Percentiles rank a stretch among this genome's conserved stretches.
These are phyloP conservation scores for Gossypium gossypioides DNA, from an alignment of 441 rosid genomes.

Conservation along the genomic window DNA sequence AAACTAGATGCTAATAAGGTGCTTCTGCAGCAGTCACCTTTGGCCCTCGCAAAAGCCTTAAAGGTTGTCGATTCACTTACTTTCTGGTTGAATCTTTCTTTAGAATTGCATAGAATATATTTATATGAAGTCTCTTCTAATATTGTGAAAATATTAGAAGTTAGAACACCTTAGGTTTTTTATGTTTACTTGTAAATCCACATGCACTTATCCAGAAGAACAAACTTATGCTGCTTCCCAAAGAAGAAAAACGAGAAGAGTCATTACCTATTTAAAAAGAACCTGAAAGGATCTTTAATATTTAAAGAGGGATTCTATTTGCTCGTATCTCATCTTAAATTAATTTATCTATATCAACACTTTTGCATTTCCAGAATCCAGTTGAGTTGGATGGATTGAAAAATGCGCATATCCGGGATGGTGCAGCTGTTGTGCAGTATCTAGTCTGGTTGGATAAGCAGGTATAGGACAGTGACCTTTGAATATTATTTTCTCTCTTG, in stretches of 20 bases:
- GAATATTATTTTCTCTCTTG: neutral
- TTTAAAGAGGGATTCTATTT: neutral
- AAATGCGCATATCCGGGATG: conserved; percentile 90
- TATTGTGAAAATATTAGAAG: neutral
- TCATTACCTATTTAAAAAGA: neutral
- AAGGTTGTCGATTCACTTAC: conserved; percentile 44
- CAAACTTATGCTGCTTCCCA: neutral
- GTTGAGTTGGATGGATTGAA: conserved; percentile 77
- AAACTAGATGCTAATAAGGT: conserved; percentile 62
- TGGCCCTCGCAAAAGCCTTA: conserved; percentile 82
- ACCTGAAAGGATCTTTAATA: neutral
- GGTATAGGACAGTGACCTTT: conserved; percentile 31
- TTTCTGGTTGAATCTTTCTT: neutral
- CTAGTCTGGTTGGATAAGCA: conserved; percentile 88
- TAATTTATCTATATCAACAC: neutral
- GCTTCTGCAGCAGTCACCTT: conserved; percentile 62
- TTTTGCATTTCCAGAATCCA: conserved; percentile 44
- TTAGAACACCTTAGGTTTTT: neutral
- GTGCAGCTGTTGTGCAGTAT: conserved; percentile 86
- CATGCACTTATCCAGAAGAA: neutral
- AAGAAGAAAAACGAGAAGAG: neutral
- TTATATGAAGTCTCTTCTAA: neutral
- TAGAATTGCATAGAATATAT: neutral
- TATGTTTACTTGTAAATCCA: neutral
- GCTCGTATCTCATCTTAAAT: neutral